Base-by-base conservation (phyloP, 192 early-diverging fungal genomes). In the Rhizophagus sp. region DNA sequence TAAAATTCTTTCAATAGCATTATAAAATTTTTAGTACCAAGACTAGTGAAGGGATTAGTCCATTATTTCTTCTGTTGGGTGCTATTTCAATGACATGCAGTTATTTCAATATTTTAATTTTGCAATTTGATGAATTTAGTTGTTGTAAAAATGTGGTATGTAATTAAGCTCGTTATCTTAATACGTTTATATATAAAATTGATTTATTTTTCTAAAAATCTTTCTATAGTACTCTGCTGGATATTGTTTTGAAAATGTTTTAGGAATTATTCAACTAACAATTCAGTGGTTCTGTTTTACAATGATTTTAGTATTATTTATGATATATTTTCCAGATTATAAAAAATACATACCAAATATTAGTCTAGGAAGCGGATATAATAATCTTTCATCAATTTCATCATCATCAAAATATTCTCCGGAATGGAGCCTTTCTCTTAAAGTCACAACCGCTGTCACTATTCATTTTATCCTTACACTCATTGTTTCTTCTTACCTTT, bases 301-400 rank as follows among this genome's bases (percentile, higher is more conserved):
- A 39, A 72, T 87, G 61, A 88, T 93, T 2, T 92, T 95, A 65
- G 69, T 91, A n/a, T 83, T 95, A 4, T 95, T 88, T 78, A 82
- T 93, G 73, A 17, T 88, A n/a, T 95, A 93, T 81, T 95, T 92
- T 69, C 94, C 94, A 0, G 86, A 84, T 41, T 67, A 92, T 3
- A 24, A 65, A 30, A 79, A 79, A 71, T n/a, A 61, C 17, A 30
- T 63, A 70, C 41, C 67, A 57, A 70, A 78, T 61, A 52, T 70
- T 41, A 50, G 57, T n/a, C 34, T 57, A 22, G 52, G 44, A 12
- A 47, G 68, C 11, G 65, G 83, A 17, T 81, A 83, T 34, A 66
- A 79, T 64, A 80, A 74, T 64, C 33, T 47, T 78, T 81, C 65
- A 61, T 39, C 17, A 13, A 73, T 36, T 36, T 36, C 7, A 0